These are phyloP conservation scores for Elsinoe batatas DNA, from an alignment of 2,329 filamentous ascomycete genomes.

Conservation along the genomic window DNA sequence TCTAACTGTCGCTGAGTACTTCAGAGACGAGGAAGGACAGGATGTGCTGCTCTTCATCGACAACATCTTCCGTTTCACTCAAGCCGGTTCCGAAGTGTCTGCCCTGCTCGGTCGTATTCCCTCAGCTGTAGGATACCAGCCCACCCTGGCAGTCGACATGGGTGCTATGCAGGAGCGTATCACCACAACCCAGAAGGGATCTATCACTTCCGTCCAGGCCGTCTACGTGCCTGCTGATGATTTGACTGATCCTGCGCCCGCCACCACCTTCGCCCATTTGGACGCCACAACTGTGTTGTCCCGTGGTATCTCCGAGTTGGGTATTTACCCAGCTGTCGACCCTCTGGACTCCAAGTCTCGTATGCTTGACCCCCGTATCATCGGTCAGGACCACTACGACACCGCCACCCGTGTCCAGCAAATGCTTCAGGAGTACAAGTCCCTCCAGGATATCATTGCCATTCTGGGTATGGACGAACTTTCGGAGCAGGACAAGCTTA, in stretches of 20 bases:
- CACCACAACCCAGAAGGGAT: conserved; percentile 98
- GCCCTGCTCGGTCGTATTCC: conserved; percentile 98
- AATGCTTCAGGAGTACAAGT: conserved; percentile 99
- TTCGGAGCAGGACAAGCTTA: conserved; percentile 98
- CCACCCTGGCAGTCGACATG: conserved; percentile 97
- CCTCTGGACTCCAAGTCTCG: conserved; percentile 98
- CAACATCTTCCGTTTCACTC: conserved; percentile 99
- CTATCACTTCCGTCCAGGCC: conserved; percentile 99
- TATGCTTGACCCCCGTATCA: conserved; percentile 98
- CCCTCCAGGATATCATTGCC: conserved; percentile 95
- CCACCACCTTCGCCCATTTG: conserved; percentile 99
- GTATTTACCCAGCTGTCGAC: conserved; percentile 99
- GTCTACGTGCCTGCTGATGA: conserved; percentile 99
- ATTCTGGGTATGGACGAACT: conserved; percentile 99
- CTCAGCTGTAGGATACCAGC: conserved; percentile 99
- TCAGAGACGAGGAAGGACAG: conserved; percentile 72
- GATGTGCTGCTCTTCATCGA: conserved; percentile 99
- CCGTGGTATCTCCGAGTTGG: conserved; percentile 99
- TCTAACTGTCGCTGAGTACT: conserved; percentile 67
- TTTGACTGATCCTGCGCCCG: conserved; percentile 98
- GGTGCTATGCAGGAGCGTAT: conserved; percentile 99
- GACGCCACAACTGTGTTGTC: conserved; percentile 99
- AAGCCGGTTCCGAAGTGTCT: conserved; percentile 99
- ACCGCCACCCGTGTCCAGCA: conserved; percentile 93
- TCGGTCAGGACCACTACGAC: conserved; percentile 96